Conservation (phyloP, 306 rosid species). For the Glycine tomentella region DNA sequence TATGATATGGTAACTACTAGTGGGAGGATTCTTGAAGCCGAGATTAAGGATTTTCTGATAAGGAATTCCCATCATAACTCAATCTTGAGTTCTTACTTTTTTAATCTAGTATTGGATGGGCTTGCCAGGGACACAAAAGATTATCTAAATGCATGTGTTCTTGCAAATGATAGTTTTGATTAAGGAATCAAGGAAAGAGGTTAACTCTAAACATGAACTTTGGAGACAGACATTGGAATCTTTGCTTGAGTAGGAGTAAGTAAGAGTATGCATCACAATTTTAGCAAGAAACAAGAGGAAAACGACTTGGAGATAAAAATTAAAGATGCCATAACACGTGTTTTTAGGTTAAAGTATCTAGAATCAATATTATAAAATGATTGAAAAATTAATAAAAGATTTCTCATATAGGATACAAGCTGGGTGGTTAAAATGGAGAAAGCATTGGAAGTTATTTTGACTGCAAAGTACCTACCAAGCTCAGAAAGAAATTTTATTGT, state of each 20-base stretch:
- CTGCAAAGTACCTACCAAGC: not conserved
- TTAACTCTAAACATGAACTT: not conserved
- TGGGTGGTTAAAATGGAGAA: not conserved
- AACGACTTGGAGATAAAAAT: not conserved
- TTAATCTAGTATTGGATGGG: not conserved
- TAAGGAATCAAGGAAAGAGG: not conserved
- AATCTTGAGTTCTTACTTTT: not conserved
- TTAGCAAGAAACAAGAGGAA: not conserved
- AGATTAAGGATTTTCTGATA: not conserved
- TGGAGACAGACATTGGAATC: not conserved
- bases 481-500: not conserved
- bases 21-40: not conserved
- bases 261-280: not conserved
- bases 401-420: not conserved
- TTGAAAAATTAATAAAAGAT: not conserved
- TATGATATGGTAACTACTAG: not conserved
- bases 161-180: not conserved
- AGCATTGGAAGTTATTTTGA: not conserved
- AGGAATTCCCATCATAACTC: not conserved
- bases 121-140: not conserved
- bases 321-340: not conserved
- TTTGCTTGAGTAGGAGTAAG: not conserved
- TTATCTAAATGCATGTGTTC: not conserved
- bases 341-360: not conserved
- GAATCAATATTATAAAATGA: constrained; percentile 2